phyloP scores from a whole-genome alignment of 2,329 filamentous ascomycete species.

The Cladobotryum protrusum region DNA sequence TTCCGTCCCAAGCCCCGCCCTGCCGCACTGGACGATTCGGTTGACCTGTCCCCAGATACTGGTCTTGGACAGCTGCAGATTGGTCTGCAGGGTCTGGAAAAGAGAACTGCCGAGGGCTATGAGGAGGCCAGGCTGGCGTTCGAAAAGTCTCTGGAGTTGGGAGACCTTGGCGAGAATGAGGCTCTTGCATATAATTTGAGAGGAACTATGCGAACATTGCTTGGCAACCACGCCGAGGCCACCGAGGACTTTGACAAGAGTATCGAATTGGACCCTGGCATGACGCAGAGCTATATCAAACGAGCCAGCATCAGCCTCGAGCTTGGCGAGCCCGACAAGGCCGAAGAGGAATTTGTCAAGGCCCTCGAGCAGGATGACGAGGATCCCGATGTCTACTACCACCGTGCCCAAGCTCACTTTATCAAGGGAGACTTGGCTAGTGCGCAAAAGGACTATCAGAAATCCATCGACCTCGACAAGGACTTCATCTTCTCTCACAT shows the following conservation, averaged over 20 bases:
- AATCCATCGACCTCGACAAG: conserved; percentile 93
- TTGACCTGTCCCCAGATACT: conserved; percentile 69
- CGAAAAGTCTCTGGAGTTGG: conserved; percentile 78
- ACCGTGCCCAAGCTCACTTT: conserved; percentile 96
- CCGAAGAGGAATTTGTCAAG: conserved; percentile 78
- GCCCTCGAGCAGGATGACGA: conserved; percentile 78
- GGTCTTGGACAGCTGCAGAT: conserved; percentile 82
- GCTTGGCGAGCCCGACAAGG: conserved; percentile 79
- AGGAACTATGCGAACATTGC: conserved; percentile 89
- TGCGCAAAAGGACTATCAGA: conserved; percentile 97
- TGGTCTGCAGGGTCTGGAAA: conserved; percentile 72
- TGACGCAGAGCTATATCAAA: conserved; percentile 98
- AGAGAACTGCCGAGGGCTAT: conserved; percentile 87
- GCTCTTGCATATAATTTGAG: conserved; percentile 94
- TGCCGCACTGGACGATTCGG: conserved; percentile 71
- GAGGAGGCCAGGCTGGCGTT: conserved; percentile 82
- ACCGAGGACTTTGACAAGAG: conserved; percentile 85
- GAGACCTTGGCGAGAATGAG: conserved; percentile 74
- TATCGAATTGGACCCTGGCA: conserved; percentile 76
- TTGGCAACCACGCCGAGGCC: conserved; percentile 79
- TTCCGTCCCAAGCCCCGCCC: conserved; percentile 82
- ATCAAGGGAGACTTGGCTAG: conserved; percentile 91
- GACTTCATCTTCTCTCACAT: conserved; percentile 99
- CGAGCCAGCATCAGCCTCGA: conserved; percentile 97
- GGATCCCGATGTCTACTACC: conserved; percentile 98